Evolutionary conservation across 176 grass and related monocot genomes (phyloP), one percentile per base, ranked within the genome.

Genomic region (Oryza coarctata): DNA sequence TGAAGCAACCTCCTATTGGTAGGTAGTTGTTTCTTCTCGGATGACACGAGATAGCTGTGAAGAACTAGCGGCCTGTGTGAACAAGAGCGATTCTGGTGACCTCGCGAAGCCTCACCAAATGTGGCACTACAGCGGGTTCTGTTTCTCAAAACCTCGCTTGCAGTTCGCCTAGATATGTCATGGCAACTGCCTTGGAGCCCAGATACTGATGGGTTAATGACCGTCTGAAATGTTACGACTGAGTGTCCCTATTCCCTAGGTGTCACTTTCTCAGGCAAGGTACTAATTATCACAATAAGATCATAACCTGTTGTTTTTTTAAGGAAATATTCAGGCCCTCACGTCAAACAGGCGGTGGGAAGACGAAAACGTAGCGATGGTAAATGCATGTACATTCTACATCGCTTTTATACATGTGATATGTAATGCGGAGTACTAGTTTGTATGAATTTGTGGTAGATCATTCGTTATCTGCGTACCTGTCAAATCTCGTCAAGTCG

Each of bases 21-120:
- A 22, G 45, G 11, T 20, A 22, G 88, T 68, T 86, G 83, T 44
- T 78, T 81, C 88, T 45, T 18, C 73, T 86, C 60, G 49, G 72
- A 72, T 82, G 60, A 50, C 78, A 86, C 44, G 73, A 72, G 57
- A 67, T 33, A 81, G 34, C 31, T 9, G 78, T 86, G 83, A 89
- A 41, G 41, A 23, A 14, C 27, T 23, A 12, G 34, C 57, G 36
- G 82, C 39, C 34, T 5, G 50, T 87, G 79, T 69, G 63, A 82
- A 70, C 85, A 61, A 26, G 62, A 75, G 41, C 69, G 57, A 66
- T 55, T 71, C 0, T 27, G 32, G 26, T 75, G 78, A n/a, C 41
- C 28, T 31, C 65, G 72, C 74, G 81, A 65, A 47, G 44, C 43
- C 68, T 74, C 83, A 61, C 78, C 28, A 72, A 68, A 68, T 65